These are phyloP conservation scores for Scenedesmus sp. DNA, from an alignment of 163 green algal genomes.

Conservation along the genomic window DNA sequence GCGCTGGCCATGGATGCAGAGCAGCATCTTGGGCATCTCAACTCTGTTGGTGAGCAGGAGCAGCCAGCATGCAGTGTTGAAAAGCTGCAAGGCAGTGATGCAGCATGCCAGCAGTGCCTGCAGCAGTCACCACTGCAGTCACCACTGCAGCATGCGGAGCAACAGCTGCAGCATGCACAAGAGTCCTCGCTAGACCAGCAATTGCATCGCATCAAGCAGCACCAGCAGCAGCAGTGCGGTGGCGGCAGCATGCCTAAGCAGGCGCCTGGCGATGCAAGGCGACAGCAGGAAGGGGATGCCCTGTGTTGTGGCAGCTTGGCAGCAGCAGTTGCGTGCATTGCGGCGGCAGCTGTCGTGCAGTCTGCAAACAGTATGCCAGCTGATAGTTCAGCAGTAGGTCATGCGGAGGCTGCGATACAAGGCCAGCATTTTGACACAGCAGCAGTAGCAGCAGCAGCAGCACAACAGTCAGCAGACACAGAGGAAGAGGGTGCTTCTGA, in stretches of 20 bases:
- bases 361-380: neutral
- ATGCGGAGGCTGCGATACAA: neutral
- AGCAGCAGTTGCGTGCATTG: neutral
- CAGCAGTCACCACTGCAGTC: neutral
- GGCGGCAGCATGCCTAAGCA: neutral
- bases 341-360: neutral
- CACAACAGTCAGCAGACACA: neutral
- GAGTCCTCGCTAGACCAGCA: neutral
- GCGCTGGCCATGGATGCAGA: neutral
- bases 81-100: neutral
- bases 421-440: neutral
- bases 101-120: neutral
- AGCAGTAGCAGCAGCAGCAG: neutral
- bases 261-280: neutral
- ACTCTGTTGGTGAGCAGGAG: neutral
- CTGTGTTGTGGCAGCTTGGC: neutral
- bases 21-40: conserved; percentile 19
- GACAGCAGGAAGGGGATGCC: neutral
- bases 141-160: neutral
- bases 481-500: neutral
- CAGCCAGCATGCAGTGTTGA: neutral
- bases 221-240: neutral
- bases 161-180: neutral
- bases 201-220: neutral
- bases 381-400: neutral